Conservation (phyloP, 495 filamentous ascomycete species). For the Wilcoxina mikolae region DNA sequence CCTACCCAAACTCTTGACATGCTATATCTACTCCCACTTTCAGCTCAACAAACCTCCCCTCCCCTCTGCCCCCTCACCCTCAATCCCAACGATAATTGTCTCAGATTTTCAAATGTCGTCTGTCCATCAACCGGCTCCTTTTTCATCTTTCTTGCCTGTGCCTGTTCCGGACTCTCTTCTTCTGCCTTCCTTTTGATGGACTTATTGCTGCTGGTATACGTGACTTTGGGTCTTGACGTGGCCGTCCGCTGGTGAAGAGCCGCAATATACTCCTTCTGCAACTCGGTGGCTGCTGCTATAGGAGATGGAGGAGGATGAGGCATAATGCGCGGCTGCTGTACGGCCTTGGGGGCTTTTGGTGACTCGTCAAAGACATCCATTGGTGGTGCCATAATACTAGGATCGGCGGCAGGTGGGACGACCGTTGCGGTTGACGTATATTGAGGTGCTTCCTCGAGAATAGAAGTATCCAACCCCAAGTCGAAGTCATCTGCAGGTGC, state of each 20-base stretch:
- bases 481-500: conserved; percentile 16
- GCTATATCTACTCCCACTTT: neutral
- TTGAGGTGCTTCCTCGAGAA: conserved; percentile 17
- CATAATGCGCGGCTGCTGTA: neutral
- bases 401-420: conserved; percentile 13
- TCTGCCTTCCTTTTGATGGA: conserved; percentile 26
- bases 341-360: neutral
- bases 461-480: conserved; percentile 21
- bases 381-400: conserved; percentile 24
- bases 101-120: conserved; percentile 21
- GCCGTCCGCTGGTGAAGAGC: neutral
- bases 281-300: conserved; percentile 3
- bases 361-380: conserved; percentile 14
- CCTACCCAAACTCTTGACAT: neutral
- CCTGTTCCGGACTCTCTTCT: conserved; percentile 13
- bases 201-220: conserved; percentile 20
- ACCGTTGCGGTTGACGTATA: conserved; percentile 13
- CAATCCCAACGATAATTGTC: conserved; percentile 14
- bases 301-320: neutral
- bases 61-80: conserved; percentile 21
- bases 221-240: conserved; percentile 14
- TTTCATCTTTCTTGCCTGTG: neutral
- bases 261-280: neutral
- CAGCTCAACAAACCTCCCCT: conserved; percentile 11
- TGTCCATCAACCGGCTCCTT: conserved; percentile 15